Conservation (phyloP, 345 rosid genomes). For the Eucalyptus cloeziana region DNA sequence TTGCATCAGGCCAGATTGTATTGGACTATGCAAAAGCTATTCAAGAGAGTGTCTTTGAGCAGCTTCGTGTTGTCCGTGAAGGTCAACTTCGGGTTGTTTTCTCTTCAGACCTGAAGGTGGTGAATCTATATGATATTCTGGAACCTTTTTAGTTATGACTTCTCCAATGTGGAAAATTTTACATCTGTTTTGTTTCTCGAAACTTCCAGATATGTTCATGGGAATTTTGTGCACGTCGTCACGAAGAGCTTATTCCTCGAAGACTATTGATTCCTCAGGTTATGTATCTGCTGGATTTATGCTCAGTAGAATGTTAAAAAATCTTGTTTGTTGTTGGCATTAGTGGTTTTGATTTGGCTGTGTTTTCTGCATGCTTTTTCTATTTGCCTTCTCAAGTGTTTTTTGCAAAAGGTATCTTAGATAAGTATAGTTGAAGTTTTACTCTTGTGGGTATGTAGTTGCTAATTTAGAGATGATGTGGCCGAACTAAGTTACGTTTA, state of each 20-base stretch:
- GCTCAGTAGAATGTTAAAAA: neutral
- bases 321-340: neutral
- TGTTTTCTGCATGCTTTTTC: neutral
- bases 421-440: neutral
- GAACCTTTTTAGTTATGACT: neutral
- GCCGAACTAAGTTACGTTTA: neutral
- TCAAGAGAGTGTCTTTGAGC: slow-evolving; percentile 98
- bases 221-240: slow-evolving; percentile 99
- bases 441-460: neutral
- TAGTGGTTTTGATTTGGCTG: neutral
- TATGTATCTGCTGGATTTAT: neutral
- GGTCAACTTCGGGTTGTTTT: slow-evolving; percentile 93
- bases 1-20: slow-evolving; percentile 87
- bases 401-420: neutral
- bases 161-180: neutral
- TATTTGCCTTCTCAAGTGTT: neutral
- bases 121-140: neutral
- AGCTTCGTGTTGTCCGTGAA: slow-evolving; percentile 98
- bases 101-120: slow-evolving; percentile 90
- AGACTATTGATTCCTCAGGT: slow-evolving; percentile 94
- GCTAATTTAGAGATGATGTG: neutral
- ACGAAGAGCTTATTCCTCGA: slow-evolving; percentile 95
- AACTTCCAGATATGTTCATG: slow-evolving; percentile 74
- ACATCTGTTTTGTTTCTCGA: neutral
- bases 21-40: slow-evolving; percentile 97